Conservation (phyloP, 2,329 filamentous ascomycete genomes). For the Neoascochyta sp. region DNA sequence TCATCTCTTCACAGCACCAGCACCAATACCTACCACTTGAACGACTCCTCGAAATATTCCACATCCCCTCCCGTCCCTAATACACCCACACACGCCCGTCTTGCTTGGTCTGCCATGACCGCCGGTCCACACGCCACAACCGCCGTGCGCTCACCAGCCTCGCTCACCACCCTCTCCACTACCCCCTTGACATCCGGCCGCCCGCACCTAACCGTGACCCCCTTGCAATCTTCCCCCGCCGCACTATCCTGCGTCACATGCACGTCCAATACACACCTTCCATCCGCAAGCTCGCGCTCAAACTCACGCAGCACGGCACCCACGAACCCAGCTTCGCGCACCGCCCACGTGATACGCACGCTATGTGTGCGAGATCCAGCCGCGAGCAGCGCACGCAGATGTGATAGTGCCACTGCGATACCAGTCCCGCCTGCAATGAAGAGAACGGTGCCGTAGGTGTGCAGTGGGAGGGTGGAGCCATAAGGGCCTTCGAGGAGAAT, state of each 20-base stretch:
- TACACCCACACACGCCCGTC: constrained; percentile 41
- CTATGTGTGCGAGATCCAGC: constrained; percentile 11
- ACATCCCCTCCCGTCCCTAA: no score
- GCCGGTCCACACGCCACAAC: constrained; percentile 47
- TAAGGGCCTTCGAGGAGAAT: constrained; percentile 50
- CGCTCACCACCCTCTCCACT: constrained; percentile 33
- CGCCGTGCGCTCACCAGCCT: constrained; percentile 34
- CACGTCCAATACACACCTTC: constrained; percentile 23
- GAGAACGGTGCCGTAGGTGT: constrained; percentile 39
- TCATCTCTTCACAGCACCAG: no score
- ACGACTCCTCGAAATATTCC: constrained; percentile 49
- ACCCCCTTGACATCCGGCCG: constrained; percentile 40
- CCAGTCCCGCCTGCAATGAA: constrained; percentile 38
- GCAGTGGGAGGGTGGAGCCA: constrained; percentile 42
- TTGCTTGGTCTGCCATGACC: constrained; percentile 45
- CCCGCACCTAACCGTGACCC: no score
- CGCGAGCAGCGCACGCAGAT: constrained; percentile 19
- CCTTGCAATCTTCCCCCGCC: no score
- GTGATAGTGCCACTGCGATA: constrained; percentile 32
- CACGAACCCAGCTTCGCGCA: constrained; percentile 31
- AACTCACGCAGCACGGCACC: constrained; percentile 23
- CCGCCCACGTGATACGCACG: constrained; percentile 34
- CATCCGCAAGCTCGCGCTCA: constrained; percentile 15
- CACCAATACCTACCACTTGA: constrained; percentile 46
- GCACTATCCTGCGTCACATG: constrained; percentile 28